These are phyloP conservation scores for Candida albicans DNA, from an alignment of 1,139 yeast species.

Conservation along the genomic window DNA sequence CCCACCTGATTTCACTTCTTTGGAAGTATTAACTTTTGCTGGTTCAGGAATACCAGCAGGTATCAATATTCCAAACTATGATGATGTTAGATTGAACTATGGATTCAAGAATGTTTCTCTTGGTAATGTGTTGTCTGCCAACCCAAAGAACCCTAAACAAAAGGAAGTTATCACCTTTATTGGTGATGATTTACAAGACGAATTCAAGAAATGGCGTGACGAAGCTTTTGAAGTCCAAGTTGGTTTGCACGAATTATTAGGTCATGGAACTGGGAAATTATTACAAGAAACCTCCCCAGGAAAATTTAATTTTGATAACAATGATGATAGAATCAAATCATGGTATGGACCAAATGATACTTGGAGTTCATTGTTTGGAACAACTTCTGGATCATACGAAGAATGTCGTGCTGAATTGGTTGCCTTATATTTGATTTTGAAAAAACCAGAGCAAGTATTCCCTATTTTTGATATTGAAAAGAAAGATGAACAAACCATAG, in stretches of 20 bases:
- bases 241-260: conserved; percentile 85
- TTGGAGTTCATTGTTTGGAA: conserved; percentile 85
- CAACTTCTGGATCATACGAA: conserved; percentile 82
- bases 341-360: conserved; percentile 81
- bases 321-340: conserved; percentile 66
- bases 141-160: conserved; percentile 57
- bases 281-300: conserved; percentile 65
- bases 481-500: conserved; percentile 59
- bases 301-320: conserved; percentile 66
- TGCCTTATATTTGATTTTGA: conserved; percentile 76
- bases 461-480: conserved; percentile 68
- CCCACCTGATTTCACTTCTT: conserved; percentile 88
- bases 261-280: conserved; percentile 90
- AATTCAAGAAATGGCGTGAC: conserved; percentile 70
- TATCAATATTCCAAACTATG: conserved; percentile 89
- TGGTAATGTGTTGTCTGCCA: conserved; percentile 79
- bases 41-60: conserved; percentile 93
- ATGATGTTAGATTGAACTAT: conserved; percentile 75
- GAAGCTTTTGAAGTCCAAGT: conserved; percentile 91
- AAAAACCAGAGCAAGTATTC: conserved; percentile 55
- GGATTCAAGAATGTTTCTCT: conserved; percentile 89
- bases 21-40: conserved; percentile 86
- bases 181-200: conserved; percentile 47
- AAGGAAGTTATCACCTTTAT: conserved; percentile 74
- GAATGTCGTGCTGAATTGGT: conserved; percentile 93